A percentile compares a stretch with the other conserved stretches of the same genome.
These are phyloP conservation scores for Astragalus membranaceus DNA, from an alignment of 306 rosid genomes.

Conservation along the genomic window DNA sequence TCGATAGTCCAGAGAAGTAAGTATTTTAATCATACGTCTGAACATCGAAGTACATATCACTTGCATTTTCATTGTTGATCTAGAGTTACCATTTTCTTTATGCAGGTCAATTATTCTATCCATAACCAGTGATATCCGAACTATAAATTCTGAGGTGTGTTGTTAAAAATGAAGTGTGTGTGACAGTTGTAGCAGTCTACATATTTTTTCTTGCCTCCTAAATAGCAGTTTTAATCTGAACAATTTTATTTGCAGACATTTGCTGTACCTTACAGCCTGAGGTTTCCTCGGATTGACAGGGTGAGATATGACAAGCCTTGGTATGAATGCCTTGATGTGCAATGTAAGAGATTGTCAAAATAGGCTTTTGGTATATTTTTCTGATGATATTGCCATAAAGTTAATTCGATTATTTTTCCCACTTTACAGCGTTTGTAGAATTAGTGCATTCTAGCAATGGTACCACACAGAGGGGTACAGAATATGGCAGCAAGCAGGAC, in stretches of 20 bases:
- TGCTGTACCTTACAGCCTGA: slow-evolving; percentile 84
- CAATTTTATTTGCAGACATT: slow-evolving; percentile 56
- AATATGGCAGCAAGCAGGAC: slow-evolving; percentile 44
- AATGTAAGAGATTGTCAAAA: slow-evolving; percentile 48
- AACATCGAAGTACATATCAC: neutral
- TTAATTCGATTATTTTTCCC: slow-evolving; percentile 11
- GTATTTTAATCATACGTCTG: slow-evolving; percentile 10
- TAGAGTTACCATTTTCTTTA: slow-evolving; percentile 2
- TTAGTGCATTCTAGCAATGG: slow-evolving; percentile 83
- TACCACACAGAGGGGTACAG: slow-evolving; percentile 57
- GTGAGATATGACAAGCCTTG: slow-evolving; percentile 91
- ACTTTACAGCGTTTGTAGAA: slow-evolving; percentile 75
- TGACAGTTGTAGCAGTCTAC: neutral
- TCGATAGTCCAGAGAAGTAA: slow-evolving; percentile 93
- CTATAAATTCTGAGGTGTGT: slow-evolving; percentile 82
- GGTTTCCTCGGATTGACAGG: slow-evolving; percentile 94
- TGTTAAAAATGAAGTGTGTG: slow-evolving; percentile 8
- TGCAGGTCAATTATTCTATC: slow-evolving; percentile 47
- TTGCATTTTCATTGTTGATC: slow-evolving; percentile 11
- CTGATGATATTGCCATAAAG: slow-evolving; percentile 9
- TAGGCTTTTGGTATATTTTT: slow-evolving; percentile 12
- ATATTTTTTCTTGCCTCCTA: slow-evolving; percentile 20
- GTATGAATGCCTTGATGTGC: slow-evolving; percentile 95
- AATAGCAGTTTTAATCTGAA: slow-evolving; percentile 7
- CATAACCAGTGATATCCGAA: slow-evolving; percentile 92